These are phyloP conservation scores for Borealophlyctis nickersoniae DNA, from an alignment of 192 early-diverging fungal species.

Conservation along the genomic window DNA sequence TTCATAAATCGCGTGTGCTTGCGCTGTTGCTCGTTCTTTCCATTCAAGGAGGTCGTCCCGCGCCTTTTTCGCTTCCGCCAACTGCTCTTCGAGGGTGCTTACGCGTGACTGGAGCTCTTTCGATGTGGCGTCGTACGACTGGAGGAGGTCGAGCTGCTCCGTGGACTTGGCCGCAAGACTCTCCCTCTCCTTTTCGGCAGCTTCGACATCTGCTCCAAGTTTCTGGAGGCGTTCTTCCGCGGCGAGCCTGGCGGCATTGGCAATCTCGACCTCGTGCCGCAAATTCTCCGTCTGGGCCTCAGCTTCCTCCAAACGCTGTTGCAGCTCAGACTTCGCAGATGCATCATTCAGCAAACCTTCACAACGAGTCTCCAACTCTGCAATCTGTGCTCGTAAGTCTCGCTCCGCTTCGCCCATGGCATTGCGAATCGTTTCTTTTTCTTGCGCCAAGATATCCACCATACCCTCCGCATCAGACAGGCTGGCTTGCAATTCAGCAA, in stretches of 20 bases:
- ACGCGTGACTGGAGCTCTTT: not conserved
- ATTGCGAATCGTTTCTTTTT: not conserved
- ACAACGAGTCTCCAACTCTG: not conserved
- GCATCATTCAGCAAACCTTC: not conserved
- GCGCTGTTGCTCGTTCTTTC: too few relatives aligned
- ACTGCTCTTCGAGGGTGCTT: not conserved
- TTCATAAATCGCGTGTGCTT: not conserved
- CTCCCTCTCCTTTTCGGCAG: not conserved
- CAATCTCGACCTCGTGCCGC: slow-evolving; percentile 3
- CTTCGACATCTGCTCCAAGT: not conserved
- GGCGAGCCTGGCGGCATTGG: not conserved
- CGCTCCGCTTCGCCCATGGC: slow-evolving; percentile 8
- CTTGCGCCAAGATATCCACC: not conserved
- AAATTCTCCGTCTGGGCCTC: not conserved
- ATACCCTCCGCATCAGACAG: not conserved
- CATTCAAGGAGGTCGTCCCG: too few relatives aligned
- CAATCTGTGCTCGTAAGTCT: slow-evolving; percentile 1
- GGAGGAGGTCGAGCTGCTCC: not conserved
- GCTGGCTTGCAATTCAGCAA: not conserved
- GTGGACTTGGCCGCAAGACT: not conserved
- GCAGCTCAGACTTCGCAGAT: too few relatives aligned
- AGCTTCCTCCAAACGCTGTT: not conserved
- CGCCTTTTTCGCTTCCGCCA: not conserved
- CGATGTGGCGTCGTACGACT: not conserved
- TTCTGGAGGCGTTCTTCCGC: not conserved